phyloP scores from a whole-genome alignment of 1,284 basidiomycete genomes.

The Pyrrhoderma lamaoense region DNA sequence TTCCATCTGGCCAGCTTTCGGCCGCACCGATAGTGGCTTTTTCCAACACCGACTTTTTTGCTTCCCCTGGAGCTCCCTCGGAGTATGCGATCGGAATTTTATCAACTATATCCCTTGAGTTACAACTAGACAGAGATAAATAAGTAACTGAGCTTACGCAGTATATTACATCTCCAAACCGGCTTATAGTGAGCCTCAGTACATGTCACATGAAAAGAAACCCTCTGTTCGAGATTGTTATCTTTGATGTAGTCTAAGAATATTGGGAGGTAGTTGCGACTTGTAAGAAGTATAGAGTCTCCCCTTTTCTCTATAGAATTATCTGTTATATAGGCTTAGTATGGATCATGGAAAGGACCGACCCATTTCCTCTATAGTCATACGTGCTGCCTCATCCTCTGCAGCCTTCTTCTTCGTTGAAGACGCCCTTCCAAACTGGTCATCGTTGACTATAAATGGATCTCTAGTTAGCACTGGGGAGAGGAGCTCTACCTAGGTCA shows the following conservation, averaged over 20 bases:
- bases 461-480: no score
- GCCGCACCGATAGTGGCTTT: conserved; percentile 3
- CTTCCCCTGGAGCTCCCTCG: background rate
- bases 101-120: background rate
- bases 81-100: background rate
- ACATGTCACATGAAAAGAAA: background rate
- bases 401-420: background rate
- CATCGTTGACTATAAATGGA: conserved; percentile 2
- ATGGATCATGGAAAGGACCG: background rate
- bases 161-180: conserved; percentile 3
- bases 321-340: background rate
- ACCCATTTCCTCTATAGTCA: conserved; percentile 3
- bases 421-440: conserved; percentile 1
- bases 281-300: background rate
- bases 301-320: background rate
- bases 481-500: background rate
- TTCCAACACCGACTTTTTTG: conserved; percentile 1
- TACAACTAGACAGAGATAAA: background rate
- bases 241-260: background rate
- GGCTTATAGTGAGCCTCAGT: background rate
- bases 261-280: conserved; percentile 4
- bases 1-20: background rate
- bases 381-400: conserved; percentile 9
- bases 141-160: background rate
- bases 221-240: background rate